These are phyloP conservation scores for Penicillium sp. DNA, from an alignment of 2,329 filamentous ascomycete species.

Conservation along the genomic window DNA sequence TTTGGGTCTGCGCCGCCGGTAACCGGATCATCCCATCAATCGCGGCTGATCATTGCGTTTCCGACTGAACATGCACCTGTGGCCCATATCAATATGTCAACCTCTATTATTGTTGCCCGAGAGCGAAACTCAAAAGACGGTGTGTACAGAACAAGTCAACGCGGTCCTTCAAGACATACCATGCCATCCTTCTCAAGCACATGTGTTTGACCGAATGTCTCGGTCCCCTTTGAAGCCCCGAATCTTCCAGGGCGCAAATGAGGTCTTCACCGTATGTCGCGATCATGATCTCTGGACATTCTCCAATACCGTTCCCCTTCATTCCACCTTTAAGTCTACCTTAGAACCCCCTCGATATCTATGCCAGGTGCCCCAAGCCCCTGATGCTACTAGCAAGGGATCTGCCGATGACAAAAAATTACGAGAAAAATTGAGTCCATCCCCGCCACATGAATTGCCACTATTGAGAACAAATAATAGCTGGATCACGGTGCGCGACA, in stretches of 20 bases:
- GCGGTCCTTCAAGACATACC: not conserved
- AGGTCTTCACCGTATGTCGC: not conserved
- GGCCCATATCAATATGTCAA: slow-evolving; percentile 21
- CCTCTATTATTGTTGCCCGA: slow-evolving; percentile 16
- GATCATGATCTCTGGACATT: slow-evolving; percentile 6
- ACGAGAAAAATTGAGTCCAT: not conserved
- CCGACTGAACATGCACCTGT: slow-evolving; percentile 16
- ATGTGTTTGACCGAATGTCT: not conserved
- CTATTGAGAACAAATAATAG: slow-evolving; percentile 1
- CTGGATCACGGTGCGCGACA: not conserved
- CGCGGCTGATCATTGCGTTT: slow-evolving; percentile 16
- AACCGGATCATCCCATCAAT: slow-evolving; percentile 9
- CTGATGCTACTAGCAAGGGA: not conserved
- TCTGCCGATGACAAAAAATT: not conserved
- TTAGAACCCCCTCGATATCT: slow-evolving; percentile 3
- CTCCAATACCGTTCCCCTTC: slow-evolving; percentile 7
- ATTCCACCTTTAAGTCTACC: slow-evolving; percentile 6
- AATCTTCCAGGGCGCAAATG: not conserved
- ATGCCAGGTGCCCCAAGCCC: not conserved
- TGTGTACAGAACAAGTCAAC: slow-evolving; percentile 17
- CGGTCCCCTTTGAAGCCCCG: not conserved
- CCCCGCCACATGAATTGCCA: not conserved
- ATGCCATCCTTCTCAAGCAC: not conserved
- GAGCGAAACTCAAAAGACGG: slow-evolving; percentile 22
- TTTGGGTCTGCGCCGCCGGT: slow-evolving; percentile 25